These are phyloP conservation scores for Pleurotus pulmonarius DNA, from an alignment of 768 basidiomycete genomes.

Conservation along the genomic window DNA sequence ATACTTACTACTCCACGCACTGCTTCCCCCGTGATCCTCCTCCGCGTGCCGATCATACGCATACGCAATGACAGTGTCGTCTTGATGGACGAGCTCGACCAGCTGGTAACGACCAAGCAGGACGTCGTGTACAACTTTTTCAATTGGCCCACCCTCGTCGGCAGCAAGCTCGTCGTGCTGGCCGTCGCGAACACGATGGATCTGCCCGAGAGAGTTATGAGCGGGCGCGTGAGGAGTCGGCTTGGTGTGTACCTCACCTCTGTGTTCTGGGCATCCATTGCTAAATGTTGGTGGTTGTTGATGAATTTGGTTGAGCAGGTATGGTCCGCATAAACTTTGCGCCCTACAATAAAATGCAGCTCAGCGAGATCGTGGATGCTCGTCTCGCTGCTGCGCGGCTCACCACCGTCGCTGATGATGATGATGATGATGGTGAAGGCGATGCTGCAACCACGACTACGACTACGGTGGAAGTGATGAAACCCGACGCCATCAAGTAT, in stretches of 20 bases:
- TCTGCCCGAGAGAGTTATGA: slow-evolving; percentile 91
- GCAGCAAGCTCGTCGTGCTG: slow-evolving; percentile 88
- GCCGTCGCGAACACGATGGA: slow-evolving; percentile 99
- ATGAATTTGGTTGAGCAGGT: slow-evolving; percentile 39
- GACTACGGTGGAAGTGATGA: slow-evolving; percentile 44
- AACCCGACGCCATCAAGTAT: slow-evolving; percentile 73
- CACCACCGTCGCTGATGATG: no score
- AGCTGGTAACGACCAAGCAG: slow-evolving; percentile 92
- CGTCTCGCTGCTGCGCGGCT: slow-evolving; percentile 56
- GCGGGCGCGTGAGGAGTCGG: slow-evolving; percentile 87
- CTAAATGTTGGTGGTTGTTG: background rate
- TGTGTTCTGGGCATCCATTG: background rate
- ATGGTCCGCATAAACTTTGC: slow-evolving; percentile 92
- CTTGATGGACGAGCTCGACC: slow-evolving; percentile 98
- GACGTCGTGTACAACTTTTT: slow-evolving; percentile 99
- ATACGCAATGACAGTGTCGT: slow-evolving; percentile 61
- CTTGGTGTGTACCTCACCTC: slow-evolving; percentile 51
- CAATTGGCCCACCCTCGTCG: slow-evolving; percentile 94
- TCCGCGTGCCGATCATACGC: no score
- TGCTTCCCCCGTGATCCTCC: no score
- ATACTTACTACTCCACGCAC: no score
- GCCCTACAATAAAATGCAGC: slow-evolving; percentile 75
- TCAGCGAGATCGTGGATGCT: slow-evolving; percentile 84
- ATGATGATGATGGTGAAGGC: slow-evolving; percentile 18
- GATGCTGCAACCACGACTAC: slow-evolving; percentile 46